Evolutionary conservation across 176 grass and related monocot genomes (phyloP), one percentile per base, ranked within the genome.

Genomic region (Lolium perenne): DNA sequence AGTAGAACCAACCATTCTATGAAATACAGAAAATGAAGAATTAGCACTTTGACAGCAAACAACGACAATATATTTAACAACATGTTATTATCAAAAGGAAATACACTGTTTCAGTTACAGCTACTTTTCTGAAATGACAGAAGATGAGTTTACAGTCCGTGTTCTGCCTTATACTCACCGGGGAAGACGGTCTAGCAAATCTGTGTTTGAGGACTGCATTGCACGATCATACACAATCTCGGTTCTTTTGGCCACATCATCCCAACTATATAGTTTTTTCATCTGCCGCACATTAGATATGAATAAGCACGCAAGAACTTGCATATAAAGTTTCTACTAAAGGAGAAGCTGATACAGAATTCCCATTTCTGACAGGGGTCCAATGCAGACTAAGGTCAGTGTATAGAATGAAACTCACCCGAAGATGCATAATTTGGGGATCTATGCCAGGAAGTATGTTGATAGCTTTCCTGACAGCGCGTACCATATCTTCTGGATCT

Each of bases 191-290:
- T 93, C 82, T 48, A 97, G 80, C 22, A 97, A 84, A 86, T 81
- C 86, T 76, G 83, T 93, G 43, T 89, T 86, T 20, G 85, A 67
- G 22, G 76, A 92, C 25, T 80, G 77, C 87, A 95, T 87, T 78
- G 93, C 87, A 82, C 80, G 79, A 77, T 91, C 89, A 78, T 97
- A 97, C 26, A 97, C 95, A 38, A 93, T 90, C 80, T 92, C 93
- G 23, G 95, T 97, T 90, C 95, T 95, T 83, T 91, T 90, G 1
- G 95, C 95, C 41, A 97, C 95, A 80, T 97, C 95, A 88, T 97
- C 91, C 95, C 95, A 97, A 70, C 91, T 97, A 76, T 97, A 97
- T 25, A 94, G 81, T 48, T 71, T 91, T 92, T 93, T 95, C 91
- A 97, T 95, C 95, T 95, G 83, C 0, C 49, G 21, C 74, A 92